phyloP scores from a whole-genome alignment of 148 eudicot species.

The Pharnaceum exiguum region DNA sequence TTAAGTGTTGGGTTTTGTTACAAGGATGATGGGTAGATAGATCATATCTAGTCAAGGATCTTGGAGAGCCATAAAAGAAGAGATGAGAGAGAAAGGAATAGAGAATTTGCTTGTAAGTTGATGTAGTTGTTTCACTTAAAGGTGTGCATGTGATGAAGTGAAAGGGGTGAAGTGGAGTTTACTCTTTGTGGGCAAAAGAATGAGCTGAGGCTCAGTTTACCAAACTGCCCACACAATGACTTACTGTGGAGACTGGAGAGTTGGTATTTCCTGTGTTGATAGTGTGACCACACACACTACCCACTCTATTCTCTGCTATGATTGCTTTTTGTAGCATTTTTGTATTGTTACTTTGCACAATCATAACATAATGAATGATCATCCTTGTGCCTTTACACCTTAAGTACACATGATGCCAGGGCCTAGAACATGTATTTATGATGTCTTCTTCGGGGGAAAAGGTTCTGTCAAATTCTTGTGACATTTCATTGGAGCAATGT shows the following conservation, averaged over 20 bases:
- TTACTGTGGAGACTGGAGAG: conserved; percentile 2
- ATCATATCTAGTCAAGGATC: conserved; percentile 36
- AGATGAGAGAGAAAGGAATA: conserved; percentile 3
- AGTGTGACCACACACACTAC: conserved; percentile 11
- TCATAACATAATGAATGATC: conserved; percentile 1
- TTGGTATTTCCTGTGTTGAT: not conserved
- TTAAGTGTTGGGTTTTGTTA: conserved; percentile 31
- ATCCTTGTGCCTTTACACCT: not conserved
- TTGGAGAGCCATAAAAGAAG: conserved; percentile 29
- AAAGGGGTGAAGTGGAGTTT: conserved; percentile 24
- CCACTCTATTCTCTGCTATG: conserved; percentile 6
- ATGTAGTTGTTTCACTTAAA: conserved; percentile 20
- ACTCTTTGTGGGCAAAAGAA: conserved; percentile 18
- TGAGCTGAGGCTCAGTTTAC: conserved; percentile 15
- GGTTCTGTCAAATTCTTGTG: too few relatives aligned
- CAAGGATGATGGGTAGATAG: conserved; percentile 7
- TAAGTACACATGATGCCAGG: not conserved
- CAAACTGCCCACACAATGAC: conserved; percentile 4
- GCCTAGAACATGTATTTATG: not conserved
- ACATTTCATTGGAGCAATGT: too few relatives aligned
- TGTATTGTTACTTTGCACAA: not conserved
- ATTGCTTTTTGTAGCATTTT: conserved; percentile 11
- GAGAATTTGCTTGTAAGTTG: conserved; percentile 14
- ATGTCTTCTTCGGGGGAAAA: too few relatives aligned
- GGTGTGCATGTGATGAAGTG: conserved; percentile 37